Conservation (phyloP, 2,329 filamentous ascomycete genomes). For the Exophiala spinifera region DNA sequence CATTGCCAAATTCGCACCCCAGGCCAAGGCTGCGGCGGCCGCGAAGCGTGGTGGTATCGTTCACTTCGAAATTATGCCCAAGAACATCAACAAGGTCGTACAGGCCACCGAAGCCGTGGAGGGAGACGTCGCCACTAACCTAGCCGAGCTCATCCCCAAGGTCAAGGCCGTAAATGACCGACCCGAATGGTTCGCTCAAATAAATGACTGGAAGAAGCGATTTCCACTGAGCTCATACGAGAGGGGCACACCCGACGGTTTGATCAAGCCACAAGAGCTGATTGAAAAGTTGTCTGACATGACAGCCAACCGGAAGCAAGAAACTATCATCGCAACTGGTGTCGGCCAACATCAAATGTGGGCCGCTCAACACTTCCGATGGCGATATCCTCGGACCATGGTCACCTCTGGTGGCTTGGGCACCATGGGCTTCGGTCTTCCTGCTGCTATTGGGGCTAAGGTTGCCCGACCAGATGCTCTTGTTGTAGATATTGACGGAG, state of each 20-base stretch:
- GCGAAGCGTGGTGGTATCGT: slow-evolving; percentile 90
- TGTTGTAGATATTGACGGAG: slow-evolving; percentile 94
- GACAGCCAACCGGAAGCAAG: slow-evolving; percentile 73
- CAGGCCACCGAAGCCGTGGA: slow-evolving; percentile 94
- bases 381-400: slow-evolving; percentile 88
- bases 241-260: slow-evolving; percentile 67
- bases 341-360: slow-evolving; percentile 99
- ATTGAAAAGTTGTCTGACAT: slow-evolving; percentile 87
- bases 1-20: slow-evolving; percentile 82
- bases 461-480: slow-evolving; percentile 76
- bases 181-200: slow-evolving; percentile 84
- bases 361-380: slow-evolving; percentile 94
- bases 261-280: slow-evolving; percentile 92
- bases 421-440: slow-evolving; percentile 94
- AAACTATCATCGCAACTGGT: slow-evolving; percentile 86
- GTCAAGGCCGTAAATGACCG: slow-evolving; percentile 65
- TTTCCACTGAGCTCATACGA: slow-evolving; percentile 85
- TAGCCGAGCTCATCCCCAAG: slow-evolving; percentile 70
- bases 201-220: slow-evolving; percentile 83
- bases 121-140: slow-evolving; percentile 81
- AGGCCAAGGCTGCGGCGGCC: slow-evolving; percentile 76
- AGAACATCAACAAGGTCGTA: slow-evolving; percentile 99
- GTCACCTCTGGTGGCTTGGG: slow-evolving; percentile 94
- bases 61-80: slow-evolving; percentile 97
- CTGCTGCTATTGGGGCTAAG: slow-evolving; percentile 92